These are phyloP conservation scores for Protomyces lactucae-debilis DNA, from an alignment of 1,139 yeast species.

Conservation along the genomic window DNA sequence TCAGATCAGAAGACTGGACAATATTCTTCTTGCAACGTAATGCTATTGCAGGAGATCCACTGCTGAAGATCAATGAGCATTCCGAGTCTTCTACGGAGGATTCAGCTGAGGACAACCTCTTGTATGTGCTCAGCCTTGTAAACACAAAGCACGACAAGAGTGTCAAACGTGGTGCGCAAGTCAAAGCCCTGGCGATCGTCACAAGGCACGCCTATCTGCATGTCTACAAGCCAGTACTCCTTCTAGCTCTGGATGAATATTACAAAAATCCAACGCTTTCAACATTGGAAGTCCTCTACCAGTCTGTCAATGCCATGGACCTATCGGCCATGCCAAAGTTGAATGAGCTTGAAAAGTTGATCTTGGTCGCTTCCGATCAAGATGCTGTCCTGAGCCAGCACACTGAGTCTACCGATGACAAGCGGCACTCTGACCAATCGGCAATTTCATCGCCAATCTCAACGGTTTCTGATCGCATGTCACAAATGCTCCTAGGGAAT, in stretches of 20 bases:
- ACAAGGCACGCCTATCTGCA: conserved; percentile 53
- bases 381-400: conserved; percentile 35
- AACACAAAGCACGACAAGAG: conserved; percentile 48
- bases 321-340: conserved; percentile 38
- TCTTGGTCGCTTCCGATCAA: conserved; percentile 37
- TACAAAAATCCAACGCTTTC: conserved; percentile 36
- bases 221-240: conserved; percentile 53
- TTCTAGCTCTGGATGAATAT: conserved; percentile 51
- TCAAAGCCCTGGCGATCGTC: conserved; percentile 53
- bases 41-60: conserved; percentile 8
- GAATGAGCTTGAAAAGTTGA: conserved; percentile 37
- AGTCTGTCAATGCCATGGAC: conserved; percentile 42
- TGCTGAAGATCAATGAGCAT: neutral
- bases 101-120: conserved; percentile 42
- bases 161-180: conserved; percentile 49
- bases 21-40: conserved; percentile 45
- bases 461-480: conserved; percentile 1
- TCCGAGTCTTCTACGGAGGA: neutral
- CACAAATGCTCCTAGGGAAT: neutral
- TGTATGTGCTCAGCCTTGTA: conserved; percentile 55
- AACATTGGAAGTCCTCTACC: conserved; percentile 40
- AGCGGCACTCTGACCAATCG: neutral
- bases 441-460: conserved; percentile 6
- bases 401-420: conserved; percentile 33
- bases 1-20: conserved; percentile 57